Percentiles rank a stretch among this genome's conserved stretches.
Evolutionary conservation across 495 filamentous ascomycete species (phyloP).

Genomic region (Venustampulla echinocandica): DNA sequence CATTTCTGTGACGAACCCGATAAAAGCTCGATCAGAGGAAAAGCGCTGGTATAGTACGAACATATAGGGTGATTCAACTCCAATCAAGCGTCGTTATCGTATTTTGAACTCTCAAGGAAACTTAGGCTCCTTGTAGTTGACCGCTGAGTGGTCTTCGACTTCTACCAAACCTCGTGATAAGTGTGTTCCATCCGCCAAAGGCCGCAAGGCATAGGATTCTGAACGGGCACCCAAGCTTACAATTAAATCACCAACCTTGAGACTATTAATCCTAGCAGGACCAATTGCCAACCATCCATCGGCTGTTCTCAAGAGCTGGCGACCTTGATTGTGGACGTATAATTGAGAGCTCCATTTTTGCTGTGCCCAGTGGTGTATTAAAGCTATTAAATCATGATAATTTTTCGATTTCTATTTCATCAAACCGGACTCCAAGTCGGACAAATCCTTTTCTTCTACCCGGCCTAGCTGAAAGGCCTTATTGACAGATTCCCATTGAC

Average conservation of each 20-base stretch:
- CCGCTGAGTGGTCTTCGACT: background rate
- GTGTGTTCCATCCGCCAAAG: background rate
- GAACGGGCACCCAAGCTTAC: background rate
- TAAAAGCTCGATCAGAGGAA: background rate
- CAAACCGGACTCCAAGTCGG: background rate
- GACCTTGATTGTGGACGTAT: background rate
- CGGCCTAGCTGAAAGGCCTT: background rate
- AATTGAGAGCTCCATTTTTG: background rate
- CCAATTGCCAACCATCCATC: background rate
- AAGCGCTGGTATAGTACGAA: background rate
- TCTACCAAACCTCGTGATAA: background rate
- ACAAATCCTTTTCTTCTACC: background rate
- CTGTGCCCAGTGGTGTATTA: background rate
- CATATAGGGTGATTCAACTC: background rate
- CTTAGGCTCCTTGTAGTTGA: background rate
- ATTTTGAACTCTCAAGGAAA: background rate
- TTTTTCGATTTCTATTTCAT: background rate
- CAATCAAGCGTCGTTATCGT: background rate
- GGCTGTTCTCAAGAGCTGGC: background rate
- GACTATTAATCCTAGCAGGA: background rate
- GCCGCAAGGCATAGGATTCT: background rate
- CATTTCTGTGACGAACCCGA: no score
- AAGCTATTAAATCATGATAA: background rate
- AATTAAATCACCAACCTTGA: background rate
- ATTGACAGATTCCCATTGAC: background rate